phyloP scores from a whole-genome alignment of 164 flowering plant species.

The Tetrastigma voinierianum region DNA sequence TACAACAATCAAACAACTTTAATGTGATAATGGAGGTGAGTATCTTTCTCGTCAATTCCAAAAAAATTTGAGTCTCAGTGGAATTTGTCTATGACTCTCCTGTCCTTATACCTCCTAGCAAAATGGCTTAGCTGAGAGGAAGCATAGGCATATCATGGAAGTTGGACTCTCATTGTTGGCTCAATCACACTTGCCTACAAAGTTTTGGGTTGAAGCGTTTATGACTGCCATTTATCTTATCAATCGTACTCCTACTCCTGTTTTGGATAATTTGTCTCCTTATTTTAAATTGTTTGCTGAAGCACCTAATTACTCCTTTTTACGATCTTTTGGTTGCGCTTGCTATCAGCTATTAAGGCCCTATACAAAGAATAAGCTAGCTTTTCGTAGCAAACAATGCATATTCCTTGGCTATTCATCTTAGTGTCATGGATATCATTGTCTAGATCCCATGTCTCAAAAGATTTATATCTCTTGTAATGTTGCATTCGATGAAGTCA shows the following conservation, averaged over 20 bases:
- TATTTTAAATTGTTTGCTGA: constrained; percentile 1
- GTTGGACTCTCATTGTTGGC: constrained; percentile 7
- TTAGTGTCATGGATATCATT: constrained; percentile 4
- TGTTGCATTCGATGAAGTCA: constrained; percentile 3
- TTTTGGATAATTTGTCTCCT: not conserved
- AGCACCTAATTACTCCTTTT: not conserved
- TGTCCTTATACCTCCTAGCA: too few species aligned
- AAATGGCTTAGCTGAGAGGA: too few species aligned
- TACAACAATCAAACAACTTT: constrained; percentile 2
- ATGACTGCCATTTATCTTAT: not conserved
- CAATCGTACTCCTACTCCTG: not conserved
- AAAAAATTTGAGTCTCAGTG: not conserved
- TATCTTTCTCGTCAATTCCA: constrained; percentile 1
- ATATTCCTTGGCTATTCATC: constrained; percentile 3
- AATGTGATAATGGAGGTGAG: constrained; percentile 6
- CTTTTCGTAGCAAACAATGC: constrained; percentile 9
- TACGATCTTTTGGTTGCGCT: not conserved
- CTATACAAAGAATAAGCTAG: constrained; percentile 1
- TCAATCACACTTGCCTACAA: constrained; percentile 8
- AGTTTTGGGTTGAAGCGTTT: constrained; percentile 8
- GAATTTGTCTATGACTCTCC: not conserved
- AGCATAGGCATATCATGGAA: not conserved
- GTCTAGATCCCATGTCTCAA: not conserved
- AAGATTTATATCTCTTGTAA: constrained; percentile 5
- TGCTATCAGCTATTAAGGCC: not conserved